Percentiles rank a stretch among this genome's conserved stretches.
Conservation (phyloP, 257 asterid genomes). For the Capsicum pubescens region DNA sequence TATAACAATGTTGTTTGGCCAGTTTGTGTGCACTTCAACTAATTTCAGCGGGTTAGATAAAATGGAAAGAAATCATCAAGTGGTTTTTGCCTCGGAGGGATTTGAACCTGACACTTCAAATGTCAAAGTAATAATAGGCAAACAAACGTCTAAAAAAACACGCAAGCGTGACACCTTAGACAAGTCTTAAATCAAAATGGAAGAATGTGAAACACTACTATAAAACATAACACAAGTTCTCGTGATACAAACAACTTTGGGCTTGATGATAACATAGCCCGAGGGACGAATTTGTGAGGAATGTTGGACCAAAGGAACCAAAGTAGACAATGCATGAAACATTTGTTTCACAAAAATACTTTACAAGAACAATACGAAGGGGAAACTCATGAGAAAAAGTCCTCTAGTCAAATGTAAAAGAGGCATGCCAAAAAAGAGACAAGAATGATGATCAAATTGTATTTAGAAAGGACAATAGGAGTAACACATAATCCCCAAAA, state of each 20-base stretch:
- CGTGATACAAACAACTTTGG: not conserved
- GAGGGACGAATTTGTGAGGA: not conserved
- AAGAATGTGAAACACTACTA: not conserved
- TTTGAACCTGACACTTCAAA: not conserved
- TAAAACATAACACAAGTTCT: not conserved
- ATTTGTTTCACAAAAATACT: not conserved
- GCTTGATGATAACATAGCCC: not conserved
- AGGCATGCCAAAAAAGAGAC: constrained; percentile 14
- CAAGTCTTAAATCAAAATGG: not conserved
- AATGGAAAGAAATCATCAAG: not conserved
- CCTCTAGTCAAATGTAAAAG: not conserved
- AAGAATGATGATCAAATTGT: constrained; percentile 42
- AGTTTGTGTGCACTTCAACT: not conserved
- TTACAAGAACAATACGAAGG: not conserved
- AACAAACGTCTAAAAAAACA: not conserved
- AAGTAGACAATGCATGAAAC: not conserved
- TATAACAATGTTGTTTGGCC: too few relatives aligned
- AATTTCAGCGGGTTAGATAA: not conserved
- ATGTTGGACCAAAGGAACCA: not conserved
- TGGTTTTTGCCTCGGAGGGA: not conserved
- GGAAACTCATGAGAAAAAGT: not conserved
- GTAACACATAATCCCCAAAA: constrained; percentile 33
- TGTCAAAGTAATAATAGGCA: not conserved
- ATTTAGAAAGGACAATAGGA: constrained; percentile 30
- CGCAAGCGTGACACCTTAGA: too few relatives aligned